Evolutionary conservation across 495 filamentous ascomycete genomes (phyloP), one percentile per base, ranked within the genome.

Genomic region (Pyrenula aspistea): DNA sequence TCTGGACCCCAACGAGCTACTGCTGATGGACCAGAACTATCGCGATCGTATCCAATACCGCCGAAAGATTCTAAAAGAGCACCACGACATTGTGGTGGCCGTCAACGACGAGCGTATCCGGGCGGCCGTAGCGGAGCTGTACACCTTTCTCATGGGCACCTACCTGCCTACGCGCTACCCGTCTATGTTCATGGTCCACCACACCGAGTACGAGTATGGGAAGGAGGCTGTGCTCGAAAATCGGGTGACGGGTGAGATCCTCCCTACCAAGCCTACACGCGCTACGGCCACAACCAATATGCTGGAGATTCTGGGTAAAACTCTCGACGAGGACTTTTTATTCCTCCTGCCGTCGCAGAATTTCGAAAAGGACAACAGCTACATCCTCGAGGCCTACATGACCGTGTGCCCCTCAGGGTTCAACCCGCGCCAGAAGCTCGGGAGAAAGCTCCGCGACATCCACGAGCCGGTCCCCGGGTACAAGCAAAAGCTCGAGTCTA

Each of bases 401-500:
- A 81, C 80, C 53, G 88, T 84, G 65, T 90, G 83, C 59, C 87
- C 90, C 0, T 73, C 80, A 12, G 88, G 89, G 1, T 90, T 92
- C 63, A 73, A 84, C 47, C 80, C 84, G 0, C 64, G 72, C 12
- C 55, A 74, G 42, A 92, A 90, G 62, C 75, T 91, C 10, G 81
- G 80, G 0, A 71, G 77, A 57, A 66, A 72, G 1, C 68, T 93
- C 1, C 76, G 77, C 0, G 77, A 81, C 50, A 87, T 94, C 56
- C 90, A 94, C 61, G 68, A 56, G 2, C 85, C 85, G 0, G 83
- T 88, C 0, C 86, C 86, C 0, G 77, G 80, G 1, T 92, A 90
- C 62, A 67, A 67, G 23, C 78, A 80, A 23, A 90, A 86, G 65
- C 74, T 94, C 1, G 82, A 83, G 54, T 76, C 75, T 23, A 86